These are phyloP conservation scores for Discostella stelligeroides DNA, from an alignment of 108 stramenopile genomes.

Conservation along the genomic window DNA sequence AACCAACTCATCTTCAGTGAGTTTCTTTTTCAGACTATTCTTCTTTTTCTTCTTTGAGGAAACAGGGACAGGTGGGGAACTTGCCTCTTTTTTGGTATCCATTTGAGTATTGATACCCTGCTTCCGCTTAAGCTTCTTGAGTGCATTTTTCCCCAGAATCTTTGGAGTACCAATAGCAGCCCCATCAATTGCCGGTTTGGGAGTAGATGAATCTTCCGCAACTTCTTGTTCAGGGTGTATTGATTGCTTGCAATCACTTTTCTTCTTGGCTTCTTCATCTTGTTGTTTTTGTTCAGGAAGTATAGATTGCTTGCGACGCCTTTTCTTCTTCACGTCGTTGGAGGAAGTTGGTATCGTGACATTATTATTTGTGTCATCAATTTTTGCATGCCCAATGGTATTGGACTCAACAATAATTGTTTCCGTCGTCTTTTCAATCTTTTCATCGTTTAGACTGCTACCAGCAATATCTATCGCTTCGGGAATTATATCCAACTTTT, in stretches of 20 bases:
- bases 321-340: conserved; percentile 21
- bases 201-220: background rate
- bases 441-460: background rate
- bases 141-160: background rate
- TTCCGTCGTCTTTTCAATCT: background rate
- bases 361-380: background rate
- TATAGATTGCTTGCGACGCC: background rate
- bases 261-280: conserved; percentile 3
- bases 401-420: conserved; percentile 1
- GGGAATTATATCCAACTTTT: conserved; percentile 24
- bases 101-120: background rate
- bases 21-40: background rate
- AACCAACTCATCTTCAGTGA: background rate
- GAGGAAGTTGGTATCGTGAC: background rate
- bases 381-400: background rate
- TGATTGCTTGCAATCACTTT: conserved; percentile 4
- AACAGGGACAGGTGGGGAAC: background rate
- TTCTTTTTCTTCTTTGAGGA: background rate
- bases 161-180: no score
- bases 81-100: background rate
- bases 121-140: background rate
- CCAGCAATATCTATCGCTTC: conserved; percentile 11
- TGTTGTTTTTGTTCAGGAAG: no score
- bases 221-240: conserved; percentile 3
- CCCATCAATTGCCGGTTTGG: background rate